Evolutionary conservation across 1,284 basidiomycete species (phyloP).

Genomic region (Prillingera fragicola): DNA sequence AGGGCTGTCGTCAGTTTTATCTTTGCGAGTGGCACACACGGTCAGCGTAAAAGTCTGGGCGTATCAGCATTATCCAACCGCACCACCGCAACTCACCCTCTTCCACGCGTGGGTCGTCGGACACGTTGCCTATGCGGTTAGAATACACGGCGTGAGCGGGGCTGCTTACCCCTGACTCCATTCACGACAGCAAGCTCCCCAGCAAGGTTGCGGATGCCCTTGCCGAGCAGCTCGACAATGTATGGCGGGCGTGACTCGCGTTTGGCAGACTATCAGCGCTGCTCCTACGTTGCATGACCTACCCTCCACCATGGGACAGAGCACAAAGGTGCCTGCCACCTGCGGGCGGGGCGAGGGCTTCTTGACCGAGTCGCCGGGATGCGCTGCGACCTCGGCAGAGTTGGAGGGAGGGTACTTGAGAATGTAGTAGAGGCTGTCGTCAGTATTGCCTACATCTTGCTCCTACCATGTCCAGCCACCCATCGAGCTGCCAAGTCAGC

Average conservation of each 20-base stretch:
- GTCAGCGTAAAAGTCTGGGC: slow-evolving; percentile 47
- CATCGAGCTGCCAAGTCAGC: slow-evolving; percentile 24
- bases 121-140: slow-evolving; percentile 48
- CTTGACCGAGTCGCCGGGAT: slow-evolving; percentile 2
- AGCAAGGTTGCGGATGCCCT: slow-evolving; percentile 45
- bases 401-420: slow-evolving; percentile 42
- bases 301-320: slow-evolving; percentile 51
- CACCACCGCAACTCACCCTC: too few relatives aligned
- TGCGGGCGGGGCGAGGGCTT: slow-evolving; percentile 19
- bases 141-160: too few relatives aligned
- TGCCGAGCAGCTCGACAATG: slow-evolving; percentile 44
- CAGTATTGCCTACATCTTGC: slow-evolving; percentile 1
- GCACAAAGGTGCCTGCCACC: slow-evolving; percentile 48
- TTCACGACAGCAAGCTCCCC: slow-evolving; percentile 49
- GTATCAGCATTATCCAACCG: too few relatives aligned
- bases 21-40: slow-evolving; percentile 32
- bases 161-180: slow-evolving; percentile 42
- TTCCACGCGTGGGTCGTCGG: slow-evolving; percentile 52
- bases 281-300: slow-evolving; percentile 15
- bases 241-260: slow-evolving; percentile 45
- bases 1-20: slow-evolving; percentile 29
- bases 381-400: slow-evolving; percentile 15
- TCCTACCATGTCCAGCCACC: slow-evolving; percentile 30
- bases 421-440: slow-evolving; percentile 36
- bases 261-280: slow-evolving; percentile 7